Base-by-base conservation (phyloP, 2,329 filamentous ascomycete genomes). In the Seiridium unicorne region DNA sequence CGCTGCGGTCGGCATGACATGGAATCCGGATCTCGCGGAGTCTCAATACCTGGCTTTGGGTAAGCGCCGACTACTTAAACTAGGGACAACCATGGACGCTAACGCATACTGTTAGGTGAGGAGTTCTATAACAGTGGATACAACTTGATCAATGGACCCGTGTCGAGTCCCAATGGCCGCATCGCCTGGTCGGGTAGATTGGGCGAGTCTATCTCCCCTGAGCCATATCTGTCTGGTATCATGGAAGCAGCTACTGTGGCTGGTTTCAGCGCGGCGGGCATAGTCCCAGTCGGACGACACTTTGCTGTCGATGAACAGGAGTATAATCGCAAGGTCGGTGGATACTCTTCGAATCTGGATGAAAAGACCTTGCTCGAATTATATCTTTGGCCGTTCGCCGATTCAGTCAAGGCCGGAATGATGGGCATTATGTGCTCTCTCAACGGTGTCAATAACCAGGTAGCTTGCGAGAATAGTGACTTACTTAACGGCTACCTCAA, bases 1-100 rank as follows among this genome's bases (percentile, higher is more conserved):
- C 38, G 61, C 59, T 35, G 64, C 64, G 18, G 47, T 63, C 57
- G 60, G 59, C 51, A 64, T 65, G 63, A 65, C 63, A n/a, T 66
- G 64, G 64, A 59, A 65, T 51, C 62, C 60, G 4, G 55, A 63
- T 34, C 60, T 64, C 10, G 55, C 60, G 18, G 55, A 62, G 44
- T 42, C 58, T 11, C 64, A 64, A 47, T 64, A 62, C 57, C 36
- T 48, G 26, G 62, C 62, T 31, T 35, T 26, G 18, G 18, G 18
- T 26, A 26, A 26, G 18, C 18, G 18, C 18, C 18, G 18, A 26
- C 18, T 26, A 26, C 18, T 26, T 26, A 26, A 26, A 26, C 18
- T 26, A 26, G 18, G 18, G 18, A 26, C 18, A 26, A 26, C 18
- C 18, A 26, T 26, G 18, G 18, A 26, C 18, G 18, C 18, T 26